phyloP scores from a whole-genome alignment of 2,329 filamentous ascomycete genomes.

The Leptosphaerulina australis region DNA sequence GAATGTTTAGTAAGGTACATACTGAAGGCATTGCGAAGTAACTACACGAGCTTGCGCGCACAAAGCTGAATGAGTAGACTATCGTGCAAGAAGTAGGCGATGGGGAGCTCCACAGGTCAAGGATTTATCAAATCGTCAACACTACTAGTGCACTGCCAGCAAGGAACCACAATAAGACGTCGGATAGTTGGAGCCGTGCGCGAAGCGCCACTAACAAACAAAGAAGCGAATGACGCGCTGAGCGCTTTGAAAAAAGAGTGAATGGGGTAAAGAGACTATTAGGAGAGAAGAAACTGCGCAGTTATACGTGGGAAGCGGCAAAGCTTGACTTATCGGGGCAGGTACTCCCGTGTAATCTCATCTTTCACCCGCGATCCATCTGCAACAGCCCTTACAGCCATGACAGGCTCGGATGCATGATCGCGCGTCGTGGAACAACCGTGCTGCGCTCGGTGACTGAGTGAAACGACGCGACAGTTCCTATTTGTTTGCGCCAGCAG shows the following conservation, averaged over 20 bases:
- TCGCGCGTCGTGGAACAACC: constrained; percentile 12
- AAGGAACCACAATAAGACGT: constrained; percentile 7
- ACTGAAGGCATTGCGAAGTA: constrained; percentile 20
- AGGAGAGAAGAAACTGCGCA: not conserved
- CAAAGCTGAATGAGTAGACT: constrained; percentile 7
- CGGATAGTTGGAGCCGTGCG: constrained; percentile 8
- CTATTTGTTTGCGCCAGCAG: not conserved
- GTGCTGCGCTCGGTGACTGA: not conserved
- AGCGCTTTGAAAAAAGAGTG: constrained; percentile 12
- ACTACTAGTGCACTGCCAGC: constrained; percentile 15
- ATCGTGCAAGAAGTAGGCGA: constrained; percentile 2
- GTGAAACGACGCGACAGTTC: not conserved
- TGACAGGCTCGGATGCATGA: not conserved
- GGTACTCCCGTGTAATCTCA: constrained; percentile 9
- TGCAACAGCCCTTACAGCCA: constrained; percentile 5
- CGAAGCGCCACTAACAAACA: constrained; percentile 8
- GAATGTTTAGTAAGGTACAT: constrained; percentile 10
- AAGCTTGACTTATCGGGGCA: constrained; percentile 6
- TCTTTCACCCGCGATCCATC: constrained; percentile 15
- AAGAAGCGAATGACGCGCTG: constrained; percentile 13
- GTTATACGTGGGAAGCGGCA: constrained; percentile 1
- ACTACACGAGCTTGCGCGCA: constrained; percentile 11
- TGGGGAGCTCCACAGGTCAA: constrained; percentile 12
- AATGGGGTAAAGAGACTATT: not conserved
- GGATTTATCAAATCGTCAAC: constrained; percentile 12